Percentiles rank a stretch among this genome's conserved stretches.
These are phyloP conservation scores for Trichosanthes cucumerina DNA, from an alignment of 306 rosid genomes.

Conservation along the genomic window DNA sequence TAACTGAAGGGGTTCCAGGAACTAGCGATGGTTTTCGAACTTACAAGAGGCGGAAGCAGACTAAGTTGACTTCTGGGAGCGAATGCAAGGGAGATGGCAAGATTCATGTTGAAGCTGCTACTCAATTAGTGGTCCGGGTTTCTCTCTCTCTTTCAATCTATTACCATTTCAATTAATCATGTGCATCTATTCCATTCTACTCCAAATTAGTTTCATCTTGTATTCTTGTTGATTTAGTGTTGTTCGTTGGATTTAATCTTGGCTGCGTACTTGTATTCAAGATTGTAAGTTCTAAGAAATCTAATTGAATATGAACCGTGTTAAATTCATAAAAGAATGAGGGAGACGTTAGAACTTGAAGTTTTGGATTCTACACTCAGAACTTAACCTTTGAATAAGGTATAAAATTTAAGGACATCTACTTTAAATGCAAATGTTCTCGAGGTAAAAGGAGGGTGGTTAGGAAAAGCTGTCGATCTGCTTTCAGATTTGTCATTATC, in stretches of 20 bases:
- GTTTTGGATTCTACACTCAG: neutral
- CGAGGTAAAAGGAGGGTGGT: neutral
- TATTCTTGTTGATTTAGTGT: neutral
- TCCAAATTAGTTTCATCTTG: neutral
- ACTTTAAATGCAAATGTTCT: neutral
- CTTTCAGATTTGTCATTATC: neutral
- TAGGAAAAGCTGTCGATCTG: neutral
- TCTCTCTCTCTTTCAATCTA: constrained; percentile 14
- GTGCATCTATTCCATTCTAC: neutral
- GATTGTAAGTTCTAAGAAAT: neutral
- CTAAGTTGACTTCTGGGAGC: constrained; percentile 32
- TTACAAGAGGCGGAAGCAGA: constrained; percentile 74
- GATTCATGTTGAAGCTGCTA: constrained; percentile 25
- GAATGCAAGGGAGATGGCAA: constrained; percentile 30
- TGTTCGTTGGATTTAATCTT: neutral
- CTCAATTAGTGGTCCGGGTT: constrained; percentile 40
- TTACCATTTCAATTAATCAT: neutral
- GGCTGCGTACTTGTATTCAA: neutral
- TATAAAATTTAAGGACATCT: neutral
- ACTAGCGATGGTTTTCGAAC: constrained; percentile 37
- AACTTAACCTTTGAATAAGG: neutral
- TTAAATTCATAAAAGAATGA: neutral
- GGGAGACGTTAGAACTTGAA: neutral
- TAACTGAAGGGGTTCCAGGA: constrained; percentile 25
- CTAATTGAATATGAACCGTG: neutral